Base-by-base conservation (phyloP, 441 rosid species). In the Populus tomentosa region DNA sequence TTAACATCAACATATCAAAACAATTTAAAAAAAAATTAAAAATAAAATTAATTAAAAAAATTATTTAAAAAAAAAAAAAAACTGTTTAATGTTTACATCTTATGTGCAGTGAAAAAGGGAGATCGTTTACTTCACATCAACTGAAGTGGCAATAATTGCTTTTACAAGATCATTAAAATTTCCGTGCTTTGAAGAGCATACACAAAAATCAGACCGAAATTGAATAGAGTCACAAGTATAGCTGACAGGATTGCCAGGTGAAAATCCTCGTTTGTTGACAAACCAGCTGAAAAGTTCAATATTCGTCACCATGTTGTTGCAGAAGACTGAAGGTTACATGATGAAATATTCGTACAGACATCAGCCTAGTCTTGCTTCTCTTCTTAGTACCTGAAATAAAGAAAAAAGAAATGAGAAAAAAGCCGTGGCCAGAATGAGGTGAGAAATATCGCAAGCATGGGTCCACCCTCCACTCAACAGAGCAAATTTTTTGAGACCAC, bases 361-460 rank as follows among this genome's bases (percentile, higher is more conserved):
- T 87, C 84, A 88, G 56, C 92, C 93, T 77, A 89, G 66, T 78
- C 89, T 86, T 73, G 93, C 91, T 84, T 89, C 95, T 78, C 93
- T 89, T 73, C 68, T 81, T 61, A 91, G 83, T 16, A 91, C 93
- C 95, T 91, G 85, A 64, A 53, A 24, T 35, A 63, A 63, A 66
- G 50, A 32, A 30, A 10, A n/a, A n/a, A 33, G 13, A 30, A 56
- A 73, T 5, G 28, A 56, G 3, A 26, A 67, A 67, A 6, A 53
- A n/a, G 21, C 28, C 38, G 21, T 32, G 28, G 67, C 11, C 23
- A 67, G 11, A 64, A 26, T 50, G 14, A 59, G 64, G 30, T 10
- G 50, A 36, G 30, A 21, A 40, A 32, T 20, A n/a, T 18, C 18
- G 26, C 30, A 16, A 26, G 36, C 35, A 66, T 24, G 30, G 30